Base-by-base conservation (phyloP, 2,329 filamentous ascomycete species). In the Ascochyta lentis region DNA sequence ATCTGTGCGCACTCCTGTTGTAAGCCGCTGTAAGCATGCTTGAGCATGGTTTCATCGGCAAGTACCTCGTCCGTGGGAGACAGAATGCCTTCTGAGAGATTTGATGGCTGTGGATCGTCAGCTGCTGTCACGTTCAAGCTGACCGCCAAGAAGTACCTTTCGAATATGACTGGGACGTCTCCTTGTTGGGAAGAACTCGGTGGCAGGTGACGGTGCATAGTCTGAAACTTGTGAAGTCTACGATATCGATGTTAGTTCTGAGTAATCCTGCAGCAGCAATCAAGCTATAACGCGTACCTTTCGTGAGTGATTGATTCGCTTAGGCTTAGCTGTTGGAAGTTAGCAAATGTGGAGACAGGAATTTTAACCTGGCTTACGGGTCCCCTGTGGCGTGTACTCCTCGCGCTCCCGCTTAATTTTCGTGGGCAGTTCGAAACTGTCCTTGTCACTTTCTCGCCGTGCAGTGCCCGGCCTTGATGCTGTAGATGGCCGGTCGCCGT, bases 361-460 rank as follows among this genome's bases (percentile, higher is more conserved):
- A 15, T 5, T 15, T 9, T 2, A 19, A 4, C 27, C 38, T 10
- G 55, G 6, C 66, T 58, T 19, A 62, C 62, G 47, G 56, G 64
- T 54, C 61, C 68, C 40, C 56, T 67, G 3, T 52, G 66, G 12
- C 54, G 61, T 58, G 29, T 69, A 63, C 27, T 65, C 66, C 27
- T 67, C 65, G 19, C 64, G 60, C 51, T 69, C 65, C 13, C 67
- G 66, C 42, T 70, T 70, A 24, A 67, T 62, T n/a, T 59, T 67
- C 23, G 42, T 54, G 8, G 53, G 53, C 23, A 53, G 19, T 24
- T 52, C 33, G 46, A 62, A 33, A 54, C 57, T 66, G 10, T 33
- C 64, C n/a, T 59, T 44, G 15, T 65, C 49, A 4, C 44, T 48
- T 6, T 67, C 64, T n/a, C 44, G 54, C 7, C 62, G 54, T 23